These are phyloP conservation scores for Epichloe scottii DNA, from an alignment of 2,329 filamentous ascomycete genomes.

Conservation along the genomic window DNA sequence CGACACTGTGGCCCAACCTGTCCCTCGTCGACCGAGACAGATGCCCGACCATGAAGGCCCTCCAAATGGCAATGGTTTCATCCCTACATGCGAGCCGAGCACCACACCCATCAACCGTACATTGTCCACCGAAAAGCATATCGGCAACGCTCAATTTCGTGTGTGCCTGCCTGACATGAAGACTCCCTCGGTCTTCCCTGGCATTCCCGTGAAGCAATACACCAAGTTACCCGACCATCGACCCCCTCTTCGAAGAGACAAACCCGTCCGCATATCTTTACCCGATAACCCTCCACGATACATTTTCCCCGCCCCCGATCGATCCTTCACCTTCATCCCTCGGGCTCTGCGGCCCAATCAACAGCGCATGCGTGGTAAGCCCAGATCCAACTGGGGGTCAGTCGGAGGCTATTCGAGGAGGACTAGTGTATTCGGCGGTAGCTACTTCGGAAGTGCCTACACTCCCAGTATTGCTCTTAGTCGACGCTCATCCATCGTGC, in stretches of 20 bases:
- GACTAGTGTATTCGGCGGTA: constrained; percentile 68
- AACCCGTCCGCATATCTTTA: constrained; percentile 86
- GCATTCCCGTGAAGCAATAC: constrained; percentile 76
- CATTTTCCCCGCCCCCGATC: constrained; percentile 78
- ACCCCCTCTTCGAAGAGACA: constrained; percentile 86
- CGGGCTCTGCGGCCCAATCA: constrained; percentile 87
- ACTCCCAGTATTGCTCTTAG: constrained; percentile 82
- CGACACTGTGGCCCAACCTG: constrained; percentile 47
- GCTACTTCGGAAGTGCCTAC: constrained; percentile 64
- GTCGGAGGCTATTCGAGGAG: constrained; percentile 59
- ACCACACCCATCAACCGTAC: constrained; percentile 57
- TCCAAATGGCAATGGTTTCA: constrained; percentile 41
- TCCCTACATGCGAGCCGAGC: constrained; percentile 45
- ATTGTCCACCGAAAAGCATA: constrained; percentile 71
- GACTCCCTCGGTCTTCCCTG: constrained; percentile 56
- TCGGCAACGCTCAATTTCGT: constrained; percentile 76
- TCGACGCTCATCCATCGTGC: constrained; percentile 66
- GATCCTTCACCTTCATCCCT: constrained; percentile 97
- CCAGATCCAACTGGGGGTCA: constrained; percentile 57
- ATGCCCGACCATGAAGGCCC: constrained; percentile 34
- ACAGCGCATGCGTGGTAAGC: constrained; percentile 59
- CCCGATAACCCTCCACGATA: constrained; percentile 70
- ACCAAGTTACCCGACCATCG: constrained; percentile 90
- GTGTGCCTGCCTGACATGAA: constrained; percentile 70
- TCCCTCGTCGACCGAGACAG: constrained; percentile 29